These are phyloP conservation scores for Diversispora eburnea DNA, from an alignment of 192 early-diverging fungal species.

Conservation along the genomic window DNA sequence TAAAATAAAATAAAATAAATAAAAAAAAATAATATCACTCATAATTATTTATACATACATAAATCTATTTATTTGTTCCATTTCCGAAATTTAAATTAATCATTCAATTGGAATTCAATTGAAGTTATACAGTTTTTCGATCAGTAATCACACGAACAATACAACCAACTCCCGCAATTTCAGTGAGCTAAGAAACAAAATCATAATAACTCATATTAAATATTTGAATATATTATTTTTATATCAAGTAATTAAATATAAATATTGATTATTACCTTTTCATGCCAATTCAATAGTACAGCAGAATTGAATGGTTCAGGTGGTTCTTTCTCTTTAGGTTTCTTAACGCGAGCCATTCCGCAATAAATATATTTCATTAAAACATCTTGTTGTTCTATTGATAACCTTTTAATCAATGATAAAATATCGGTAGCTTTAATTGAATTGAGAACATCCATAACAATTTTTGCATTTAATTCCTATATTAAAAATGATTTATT, in stretches of 20 bases:
- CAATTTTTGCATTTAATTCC: constrained; percentile 70
- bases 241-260: background rate
- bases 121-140: constrained; percentile 61
- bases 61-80: too few relatives aligned
- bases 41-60: too few relatives aligned
- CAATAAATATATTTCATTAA: constrained; percentile 93
- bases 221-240: background rate
- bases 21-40: too few relatives aligned
- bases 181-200: constrained; percentile 57
- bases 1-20: too few relatives aligned
- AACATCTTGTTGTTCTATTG: constrained; percentile 63
- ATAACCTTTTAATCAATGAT: constrained; percentile 56
- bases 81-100: background rate
- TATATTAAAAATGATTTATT: constrained; percentile 31
- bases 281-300: constrained; percentile 88
- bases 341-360: too few relatives aligned
- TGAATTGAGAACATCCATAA: constrained; percentile 78
- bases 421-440: constrained; percentile 68
- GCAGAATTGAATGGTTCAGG: constrained; percentile 83
- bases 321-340: too few relatives aligned
- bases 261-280: constrained; percentile 61
- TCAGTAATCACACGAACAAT: constrained; percentile 94
- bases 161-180: constrained; percentile 81
- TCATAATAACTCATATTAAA: background rate
- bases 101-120: constrained; percentile 6